These are phyloP conservation scores for Gyrodon lividus DNA, from an alignment of 768 basidiomycete genomes.

Conservation along the genomic window DNA sequence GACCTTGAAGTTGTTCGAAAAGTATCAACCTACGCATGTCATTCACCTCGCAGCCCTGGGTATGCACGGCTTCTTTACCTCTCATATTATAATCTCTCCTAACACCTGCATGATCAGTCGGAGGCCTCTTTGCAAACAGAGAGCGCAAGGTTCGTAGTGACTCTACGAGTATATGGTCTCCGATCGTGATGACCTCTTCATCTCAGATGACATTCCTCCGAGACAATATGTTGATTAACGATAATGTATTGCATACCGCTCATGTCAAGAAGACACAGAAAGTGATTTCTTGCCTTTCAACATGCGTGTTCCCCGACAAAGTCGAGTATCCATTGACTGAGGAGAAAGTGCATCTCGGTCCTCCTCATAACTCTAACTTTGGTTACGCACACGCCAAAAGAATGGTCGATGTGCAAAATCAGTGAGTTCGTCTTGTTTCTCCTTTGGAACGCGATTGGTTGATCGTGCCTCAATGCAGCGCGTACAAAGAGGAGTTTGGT, in stretches of 20 bases:
- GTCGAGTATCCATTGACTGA: slow-evolving; percentile 93
- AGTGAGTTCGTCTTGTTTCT: slow-evolving; percentile 46
- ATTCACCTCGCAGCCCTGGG: slow-evolving; percentile 95
- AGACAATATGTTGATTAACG: slow-evolving; percentile 94
- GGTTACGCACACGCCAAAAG: slow-evolving; percentile 97
- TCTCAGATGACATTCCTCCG: slow-evolving; percentile 83
- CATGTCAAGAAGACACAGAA: slow-evolving; percentile 66
- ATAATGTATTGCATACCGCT: slow-evolving; percentile 82
- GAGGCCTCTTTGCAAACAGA: slow-evolving; percentile 95
- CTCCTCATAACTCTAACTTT: slow-evolving; percentile 93
- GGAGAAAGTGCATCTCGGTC: slow-evolving; percentile 87
- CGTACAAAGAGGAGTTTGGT: slow-evolving; percentile 94
- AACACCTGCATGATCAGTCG: slow-evolving; percentile 51
- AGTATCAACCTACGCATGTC: slow-evolving; percentile 93
- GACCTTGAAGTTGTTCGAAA: slow-evolving; percentile 76
- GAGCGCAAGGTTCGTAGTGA: slow-evolving; percentile 68
- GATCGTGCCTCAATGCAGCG: slow-evolving; percentile 44
- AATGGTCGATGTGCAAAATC: slow-evolving; percentile 94
- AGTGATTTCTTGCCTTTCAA: slow-evolving; percentile 93
- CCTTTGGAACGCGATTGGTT: too few relatives aligned
- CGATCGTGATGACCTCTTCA: background rate
- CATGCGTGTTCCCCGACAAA: slow-evolving; percentile 96
- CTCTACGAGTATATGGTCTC: background rate
- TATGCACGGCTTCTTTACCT: slow-evolving; percentile 34
- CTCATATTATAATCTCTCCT: slow-evolving; percentile 6